Evolutionary conservation across 495 filamentous ascomycete species (phyloP).

Genomic region (Penicillium robsamsonii): DNA sequence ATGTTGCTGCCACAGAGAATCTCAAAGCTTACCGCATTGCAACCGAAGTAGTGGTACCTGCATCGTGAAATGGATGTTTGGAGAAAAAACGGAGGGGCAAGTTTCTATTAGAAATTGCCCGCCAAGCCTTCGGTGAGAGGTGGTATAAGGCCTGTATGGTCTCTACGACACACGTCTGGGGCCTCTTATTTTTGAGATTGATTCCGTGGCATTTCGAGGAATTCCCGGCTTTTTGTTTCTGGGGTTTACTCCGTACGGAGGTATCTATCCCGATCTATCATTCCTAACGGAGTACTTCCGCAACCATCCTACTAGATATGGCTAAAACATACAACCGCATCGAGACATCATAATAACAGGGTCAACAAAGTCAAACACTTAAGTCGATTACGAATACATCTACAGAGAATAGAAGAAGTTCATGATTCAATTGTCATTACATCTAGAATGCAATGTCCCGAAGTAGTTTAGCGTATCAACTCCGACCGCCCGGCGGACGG

Average conservation of each 20-base stretch:
- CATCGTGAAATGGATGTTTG: conserved; percentile 48
- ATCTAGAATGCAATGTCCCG: neutral
- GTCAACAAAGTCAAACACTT: neutral
- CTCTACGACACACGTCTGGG: neutral
- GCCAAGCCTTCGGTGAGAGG: conserved; percentile 25
- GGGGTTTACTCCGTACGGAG: neutral
- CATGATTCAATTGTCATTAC: neutral
- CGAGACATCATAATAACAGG: neutral
- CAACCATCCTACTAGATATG: neutral
- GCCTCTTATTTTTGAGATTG: neutral
- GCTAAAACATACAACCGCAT: neutral
- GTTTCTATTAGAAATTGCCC: conserved; percentile 25
- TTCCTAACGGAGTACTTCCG: neutral
- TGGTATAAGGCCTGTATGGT: neutral
- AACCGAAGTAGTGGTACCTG: conserved; percentile 84
- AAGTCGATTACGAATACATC: neutral
- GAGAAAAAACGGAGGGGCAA: conserved; percentile 15
- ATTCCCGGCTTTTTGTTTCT: neutral
- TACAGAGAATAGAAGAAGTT: neutral
- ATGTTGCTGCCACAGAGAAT: neutral
- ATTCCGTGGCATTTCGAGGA: neutral
- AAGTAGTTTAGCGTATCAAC: conserved; percentile 10
- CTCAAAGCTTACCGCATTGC: conserved; percentile 70
- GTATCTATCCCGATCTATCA: conserved; percentile 3
- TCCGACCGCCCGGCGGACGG: conserved; percentile 10